Conservation (phyloP, 306 rosid genomes). For the Myrica gale region DNA sequence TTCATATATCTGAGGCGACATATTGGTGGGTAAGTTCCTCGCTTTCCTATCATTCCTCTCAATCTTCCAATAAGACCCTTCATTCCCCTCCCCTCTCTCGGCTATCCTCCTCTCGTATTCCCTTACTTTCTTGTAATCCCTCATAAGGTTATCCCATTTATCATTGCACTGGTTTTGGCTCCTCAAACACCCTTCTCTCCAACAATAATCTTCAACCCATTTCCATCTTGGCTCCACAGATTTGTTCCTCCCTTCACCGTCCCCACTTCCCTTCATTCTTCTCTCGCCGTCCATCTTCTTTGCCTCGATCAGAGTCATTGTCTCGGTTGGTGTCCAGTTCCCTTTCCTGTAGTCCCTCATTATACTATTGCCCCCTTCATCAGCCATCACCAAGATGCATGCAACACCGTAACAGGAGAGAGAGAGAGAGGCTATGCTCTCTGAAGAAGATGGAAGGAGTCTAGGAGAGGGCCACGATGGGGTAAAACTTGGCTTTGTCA, state of each 20-base stretch:
- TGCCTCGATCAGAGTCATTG: constrained; percentile 50
- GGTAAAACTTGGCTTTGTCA: constrained; percentile 5
- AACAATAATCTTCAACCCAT: constrained; percentile 53
- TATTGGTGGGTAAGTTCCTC: constrained; percentile 43
- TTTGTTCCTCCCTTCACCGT: constrained; percentile 10
- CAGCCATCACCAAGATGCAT: constrained; percentile 40
- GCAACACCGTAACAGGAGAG: constrained; percentile 4
- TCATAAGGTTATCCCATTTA: constrained; percentile 56
- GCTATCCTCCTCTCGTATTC: constrained; percentile 36
- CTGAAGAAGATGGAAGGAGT: background rate
- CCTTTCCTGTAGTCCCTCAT: constrained; percentile 49
- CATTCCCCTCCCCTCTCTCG: background rate
- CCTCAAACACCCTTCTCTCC: constrained; percentile 41
- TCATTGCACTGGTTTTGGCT: constrained; percentile 59
- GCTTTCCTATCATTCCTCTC: constrained; percentile 47
- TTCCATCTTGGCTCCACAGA: constrained; percentile 53
- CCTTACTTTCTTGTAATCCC: constrained; percentile 54
- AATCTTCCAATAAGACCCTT: constrained; percentile 41
- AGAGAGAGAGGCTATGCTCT: background rate
- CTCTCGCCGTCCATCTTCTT: constrained; percentile 53
- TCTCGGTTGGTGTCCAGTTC: constrained; percentile 50
- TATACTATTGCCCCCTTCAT: constrained; percentile 26
- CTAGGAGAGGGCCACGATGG: background rate
- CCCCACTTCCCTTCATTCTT: constrained; percentile 35
- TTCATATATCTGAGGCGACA: constrained; percentile 43